Conservation (phyloP, 2,329 filamentous ascomycete genomes). For the Hymenoscyphus occultus region DNA sequence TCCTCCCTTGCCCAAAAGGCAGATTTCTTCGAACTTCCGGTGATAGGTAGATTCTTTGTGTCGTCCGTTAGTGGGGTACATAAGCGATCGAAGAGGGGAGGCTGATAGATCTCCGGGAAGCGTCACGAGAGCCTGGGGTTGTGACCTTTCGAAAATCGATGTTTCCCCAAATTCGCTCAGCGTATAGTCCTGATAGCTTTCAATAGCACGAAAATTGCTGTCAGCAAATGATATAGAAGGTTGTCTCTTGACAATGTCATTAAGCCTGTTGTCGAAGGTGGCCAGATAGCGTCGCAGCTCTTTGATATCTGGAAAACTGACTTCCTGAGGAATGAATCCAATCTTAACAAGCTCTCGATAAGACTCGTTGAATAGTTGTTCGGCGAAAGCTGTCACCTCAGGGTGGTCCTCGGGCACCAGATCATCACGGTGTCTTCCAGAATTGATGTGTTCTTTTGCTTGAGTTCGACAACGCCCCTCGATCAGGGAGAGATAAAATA, state of each 20-base stretch:
- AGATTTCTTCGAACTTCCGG: constrained; percentile 49
- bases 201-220: constrained; percentile 13
- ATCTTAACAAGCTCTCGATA: constrained; percentile 23
- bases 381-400: constrained; percentile 27
- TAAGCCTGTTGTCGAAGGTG: constrained; percentile 30
- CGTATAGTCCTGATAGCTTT: constrained; percentile 6
- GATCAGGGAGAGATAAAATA: constrained; percentile 34
- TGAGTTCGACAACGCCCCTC: constrained; percentile 33
- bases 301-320: constrained; percentile 19
- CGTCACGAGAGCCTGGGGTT: constrained; percentile 10
- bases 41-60: constrained; percentile 29
- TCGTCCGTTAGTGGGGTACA: not conserved
- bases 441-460: constrained; percentile 28
- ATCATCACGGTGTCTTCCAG: constrained; percentile 23
- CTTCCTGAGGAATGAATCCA: constrained; percentile 31
- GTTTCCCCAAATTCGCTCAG: constrained; percentile 8
- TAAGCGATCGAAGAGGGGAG: constrained; percentile 11
- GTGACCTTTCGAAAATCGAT: constrained; percentile 16
- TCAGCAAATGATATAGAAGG: constrained; percentile 6
- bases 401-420: constrained; percentile 29
- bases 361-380: constrained; percentile 28
- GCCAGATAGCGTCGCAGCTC: constrained; percentile 27
- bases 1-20: constrained; percentile 60
- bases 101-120: not conserved
- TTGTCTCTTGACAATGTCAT: constrained; percentile 24